Evolutionary conservation across 306 rosid genomes (phyloP).

Genomic region (Begonia masoniana): DNA sequence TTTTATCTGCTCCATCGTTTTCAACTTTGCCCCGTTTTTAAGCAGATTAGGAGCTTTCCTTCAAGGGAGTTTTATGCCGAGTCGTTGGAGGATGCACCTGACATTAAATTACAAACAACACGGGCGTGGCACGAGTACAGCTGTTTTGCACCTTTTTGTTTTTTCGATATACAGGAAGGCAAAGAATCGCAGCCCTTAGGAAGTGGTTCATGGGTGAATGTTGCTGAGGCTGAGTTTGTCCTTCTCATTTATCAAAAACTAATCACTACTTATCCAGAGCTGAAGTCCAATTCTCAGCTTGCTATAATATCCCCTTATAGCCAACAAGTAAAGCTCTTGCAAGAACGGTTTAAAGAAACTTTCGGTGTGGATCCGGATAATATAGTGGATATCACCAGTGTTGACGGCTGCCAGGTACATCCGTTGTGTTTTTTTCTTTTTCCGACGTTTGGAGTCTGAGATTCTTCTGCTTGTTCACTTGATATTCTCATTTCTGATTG

Average conservation of each 20-base stretch:
- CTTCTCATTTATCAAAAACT: slow-evolving; percentile 61
- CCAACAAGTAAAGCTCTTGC: slow-evolving; percentile 75
- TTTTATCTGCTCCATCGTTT: background rate
- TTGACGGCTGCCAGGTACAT: slow-evolving; percentile 94
- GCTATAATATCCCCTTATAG: slow-evolving; percentile 81
- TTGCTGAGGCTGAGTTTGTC: slow-evolving; percentile 78
- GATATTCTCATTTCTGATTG: no score
- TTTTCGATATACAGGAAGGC: slow-evolving; percentile 74
- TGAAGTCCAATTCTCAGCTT: slow-evolving; percentile 61
- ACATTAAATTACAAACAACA: slow-evolving; percentile 28
- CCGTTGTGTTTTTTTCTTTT: slow-evolving; percentile 8
- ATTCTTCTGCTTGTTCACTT: background rate
- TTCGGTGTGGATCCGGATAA: slow-evolving; percentile 66
- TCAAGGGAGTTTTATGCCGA: slow-evolving; percentile 70
- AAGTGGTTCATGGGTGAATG: slow-evolving; percentile 70
- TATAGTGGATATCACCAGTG: slow-evolving; percentile 73
- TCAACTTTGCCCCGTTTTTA: background rate
- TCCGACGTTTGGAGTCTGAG: background rate
- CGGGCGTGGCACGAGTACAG: slow-evolving; percentile 69
- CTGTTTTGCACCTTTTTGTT: slow-evolving; percentile 86
- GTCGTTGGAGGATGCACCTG: slow-evolving; percentile 72
- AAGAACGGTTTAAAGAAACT: slow-evolving; percentile 54
- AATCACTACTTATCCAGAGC: slow-evolving; percentile 47
- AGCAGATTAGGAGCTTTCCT: slow-evolving; percentile 87
- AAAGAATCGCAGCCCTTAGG: slow-evolving; percentile 52